Evolutionary conservation across 2,329 filamentous ascomycete species (phyloP).

Genomic region (Orbilia ellipsospora): DNA sequence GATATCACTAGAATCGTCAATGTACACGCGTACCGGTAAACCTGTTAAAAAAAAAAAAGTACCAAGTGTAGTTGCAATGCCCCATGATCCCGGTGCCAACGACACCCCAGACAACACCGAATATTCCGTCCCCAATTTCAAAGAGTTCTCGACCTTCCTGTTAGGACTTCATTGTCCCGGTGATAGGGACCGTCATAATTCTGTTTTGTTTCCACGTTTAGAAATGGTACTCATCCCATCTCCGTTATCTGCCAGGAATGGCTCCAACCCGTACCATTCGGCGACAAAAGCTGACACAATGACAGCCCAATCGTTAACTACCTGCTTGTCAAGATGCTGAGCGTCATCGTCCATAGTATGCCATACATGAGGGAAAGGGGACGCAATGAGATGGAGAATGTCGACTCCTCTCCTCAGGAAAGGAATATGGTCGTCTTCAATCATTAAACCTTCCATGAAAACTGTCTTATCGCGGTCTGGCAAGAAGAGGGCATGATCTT

Average conservation of each 20-base stretch:
- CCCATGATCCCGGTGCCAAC: background rate
- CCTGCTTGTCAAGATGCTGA: constrained; percentile 81
- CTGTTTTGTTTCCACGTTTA: constrained; percentile 53
- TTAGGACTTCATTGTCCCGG: too few species aligned
- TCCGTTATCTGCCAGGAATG: constrained; percentile 63
- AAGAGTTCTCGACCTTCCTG: too few species aligned
- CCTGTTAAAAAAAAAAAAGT: background rate
- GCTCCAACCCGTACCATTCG: constrained; percentile 90
- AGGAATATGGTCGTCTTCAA: constrained; percentile 90
- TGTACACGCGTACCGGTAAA: background rate
- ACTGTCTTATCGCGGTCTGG: constrained; percentile 66
- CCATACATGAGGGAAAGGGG: constrained; percentile 85
- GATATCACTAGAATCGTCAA: background rate
- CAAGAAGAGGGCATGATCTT: constrained; percentile 74
- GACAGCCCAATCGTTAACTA: constrained; percentile 86
- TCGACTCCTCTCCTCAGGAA: constrained; percentile 89
- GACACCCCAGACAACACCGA: background rate
- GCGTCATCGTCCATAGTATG: constrained; percentile 86
- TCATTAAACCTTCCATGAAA: constrained; percentile 66
- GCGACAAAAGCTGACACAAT: constrained; percentile 85
- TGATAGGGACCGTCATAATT: constrained; percentile 19
- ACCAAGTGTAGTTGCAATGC: background rate
- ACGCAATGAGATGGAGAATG: constrained; percentile 87
- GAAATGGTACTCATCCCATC: constrained; percentile 47
- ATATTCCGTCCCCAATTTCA: background rate